Base-by-base conservation (phyloP, 345 rosid species). In the Triadica sebifera region DNA sequence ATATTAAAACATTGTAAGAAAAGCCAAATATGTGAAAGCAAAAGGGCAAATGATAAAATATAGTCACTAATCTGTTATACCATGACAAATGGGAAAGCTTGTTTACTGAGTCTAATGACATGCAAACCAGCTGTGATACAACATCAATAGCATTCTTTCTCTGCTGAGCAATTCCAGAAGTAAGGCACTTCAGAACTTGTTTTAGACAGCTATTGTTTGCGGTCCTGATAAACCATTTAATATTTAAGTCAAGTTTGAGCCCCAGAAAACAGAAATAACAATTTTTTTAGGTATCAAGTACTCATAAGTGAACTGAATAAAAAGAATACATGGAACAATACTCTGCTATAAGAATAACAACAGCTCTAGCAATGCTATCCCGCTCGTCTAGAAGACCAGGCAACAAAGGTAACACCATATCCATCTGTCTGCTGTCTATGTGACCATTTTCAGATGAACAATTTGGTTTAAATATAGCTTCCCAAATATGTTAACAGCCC, bases 361-460 rank as follows among this genome's bases (percentile, higher is more conserved):
- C 86, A 74, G 97, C 93, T 86, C 86, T 89, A 79, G 94, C 91
- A 29, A 92, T 82, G 39, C 89, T 87, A 85, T 94, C 97, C 88
- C 89, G 78, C 86, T 91, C 93, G 72, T 94, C 97, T 67, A 94
- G 88, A 84, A 94, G 89, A 67, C 87, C 83, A 74, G 92, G 91
- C 81, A 94, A 80, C 38, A 80, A 51, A 34, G 91, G 87, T 71
- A 88, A 74, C 75, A 90, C 80, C 38, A 81, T 69, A 77, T 81
- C 89, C 85, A 87, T 81, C 81, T 85, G 86, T 74, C 86, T 82
- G 45, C 83, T 81, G 55, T 84, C 87, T 61, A 77, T 58, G 61
- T 71, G 77, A 74, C 80, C 62, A 83, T 82, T 78, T 77, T 74
- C 86, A 45, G 93, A 81, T 62, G 81, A 81, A 81, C 75, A 66